Evolutionary conservation across 2,329 filamentous ascomycete species (phyloP).

Genomic region (Thermothelomyces thermophilus): DNA sequence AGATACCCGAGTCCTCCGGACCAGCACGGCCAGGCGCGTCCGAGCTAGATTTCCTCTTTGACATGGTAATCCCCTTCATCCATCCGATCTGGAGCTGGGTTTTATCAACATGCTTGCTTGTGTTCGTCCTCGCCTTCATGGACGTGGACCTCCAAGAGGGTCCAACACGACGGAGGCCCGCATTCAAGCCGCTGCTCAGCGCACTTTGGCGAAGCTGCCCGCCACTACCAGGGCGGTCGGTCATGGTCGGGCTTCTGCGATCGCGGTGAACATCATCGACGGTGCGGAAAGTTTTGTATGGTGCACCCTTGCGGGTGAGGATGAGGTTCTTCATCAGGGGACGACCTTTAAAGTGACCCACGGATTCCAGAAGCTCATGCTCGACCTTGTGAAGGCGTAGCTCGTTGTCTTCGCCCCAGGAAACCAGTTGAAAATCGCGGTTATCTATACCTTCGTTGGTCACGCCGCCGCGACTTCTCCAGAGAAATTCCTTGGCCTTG

Average conservation of each 20-base stretch:
- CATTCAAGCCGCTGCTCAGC: slow-evolving; percentile 35
- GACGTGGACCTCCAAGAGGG: slow-evolving; percentile 49
- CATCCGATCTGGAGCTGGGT: slow-evolving; percentile 56
- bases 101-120: slow-evolving; percentile 38
- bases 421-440: slow-evolving; percentile 86
- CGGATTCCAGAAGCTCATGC: slow-evolving; percentile 54
- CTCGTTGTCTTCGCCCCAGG: slow-evolving; percentile 84
- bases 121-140: slow-evolving; percentile 49
- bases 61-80: slow-evolving; percentile 64
- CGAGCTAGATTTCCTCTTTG: slow-evolving; percentile 43
- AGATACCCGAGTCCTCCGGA: slow-evolving; percentile 47
- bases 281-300: slow-evolving; percentile 79
- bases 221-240: slow-evolving; percentile 45
- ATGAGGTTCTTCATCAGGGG: slow-evolving; percentile 58
- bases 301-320: slow-evolving; percentile 74
- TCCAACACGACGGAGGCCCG: slow-evolving; percentile 31
- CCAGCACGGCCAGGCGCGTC: slow-evolving; percentile 43
- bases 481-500: slow-evolving; percentile 86
- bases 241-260: slow-evolving; percentile 56
- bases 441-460: slow-evolving; percentile 66
- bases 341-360: slow-evolving; percentile 67
- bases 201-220: slow-evolving; percentile 37
- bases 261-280: slow-evolving; percentile 56
- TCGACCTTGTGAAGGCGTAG: slow-evolving; percentile 72
- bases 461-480: slow-evolving; percentile 68